Percentiles rank a stretch among this genome's conserved stretches.
These are phyloP conservation scores for Hypholoma sublateritium DNA, from an alignment of 768 basidiomycete genomes.

Conservation along the genomic window DNA sequence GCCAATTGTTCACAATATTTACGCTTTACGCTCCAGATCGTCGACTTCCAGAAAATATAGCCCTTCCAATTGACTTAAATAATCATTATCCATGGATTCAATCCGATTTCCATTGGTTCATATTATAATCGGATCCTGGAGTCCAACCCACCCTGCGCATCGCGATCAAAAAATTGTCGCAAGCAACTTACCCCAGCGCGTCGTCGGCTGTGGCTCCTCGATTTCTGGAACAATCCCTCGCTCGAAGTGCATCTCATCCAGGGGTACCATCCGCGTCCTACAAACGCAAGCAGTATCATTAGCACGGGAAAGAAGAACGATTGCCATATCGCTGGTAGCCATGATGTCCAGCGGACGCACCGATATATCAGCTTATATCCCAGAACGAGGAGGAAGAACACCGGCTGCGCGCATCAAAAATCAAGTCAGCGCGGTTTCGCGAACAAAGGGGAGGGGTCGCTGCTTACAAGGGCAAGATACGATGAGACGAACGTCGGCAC, in stretches of 20 bases:
- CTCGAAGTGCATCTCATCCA: constrained; percentile 15
- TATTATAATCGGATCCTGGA: not conserved
- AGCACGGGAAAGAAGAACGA: not conserved
- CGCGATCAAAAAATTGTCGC: constrained; percentile 12
- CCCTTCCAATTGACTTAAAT: not conserved
- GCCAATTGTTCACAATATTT: no score
- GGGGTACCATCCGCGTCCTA: constrained; percentile 11
- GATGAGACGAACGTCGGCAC: constrained; percentile 16
- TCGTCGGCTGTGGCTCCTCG: constrained; percentile 11
- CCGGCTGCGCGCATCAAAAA: constrained; percentile 5
- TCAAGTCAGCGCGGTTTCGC: not conserved
- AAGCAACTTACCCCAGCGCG: constrained; percentile 13
- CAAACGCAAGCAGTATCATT: not conserved
- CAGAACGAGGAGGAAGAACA: constrained; percentile 11
- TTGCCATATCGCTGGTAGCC: not conserved
- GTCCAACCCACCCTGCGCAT: not conserved
- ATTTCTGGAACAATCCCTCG: constrained; percentile 13
- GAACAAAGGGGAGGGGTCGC: not conserved
- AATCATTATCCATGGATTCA: not conserved
- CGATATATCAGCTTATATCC: constrained; percentile 17
- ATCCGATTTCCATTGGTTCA: no score
- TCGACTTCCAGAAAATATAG: no score
- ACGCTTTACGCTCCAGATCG: no score
- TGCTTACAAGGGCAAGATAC: constrained; percentile 16
- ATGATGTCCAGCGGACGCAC: not conserved